Conservation (phyloP, 2,329 filamentous ascomycete species). For the Cladosporium sp. region DNA sequence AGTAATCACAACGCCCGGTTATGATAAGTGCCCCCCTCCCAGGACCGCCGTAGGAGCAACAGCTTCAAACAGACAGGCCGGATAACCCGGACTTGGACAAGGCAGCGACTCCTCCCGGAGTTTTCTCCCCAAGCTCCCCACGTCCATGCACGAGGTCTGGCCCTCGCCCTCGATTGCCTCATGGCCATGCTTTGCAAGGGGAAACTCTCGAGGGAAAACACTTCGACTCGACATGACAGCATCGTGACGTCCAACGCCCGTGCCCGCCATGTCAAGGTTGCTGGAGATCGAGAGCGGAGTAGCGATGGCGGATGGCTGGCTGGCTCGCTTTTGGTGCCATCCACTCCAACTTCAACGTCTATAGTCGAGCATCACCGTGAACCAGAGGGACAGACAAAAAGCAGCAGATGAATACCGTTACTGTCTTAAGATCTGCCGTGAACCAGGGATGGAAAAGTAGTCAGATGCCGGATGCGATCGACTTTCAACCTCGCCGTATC, state of each 20-base stretch:
- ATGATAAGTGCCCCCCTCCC: no score
- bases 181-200: background rate
- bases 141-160: background rate
- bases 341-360: no score
- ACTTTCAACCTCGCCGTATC: no score
- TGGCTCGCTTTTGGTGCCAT: background rate
- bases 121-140: background rate
- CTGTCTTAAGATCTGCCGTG: constrained; percentile 7
- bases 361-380: no score
- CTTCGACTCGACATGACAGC: background rate
- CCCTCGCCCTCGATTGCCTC: background rate
- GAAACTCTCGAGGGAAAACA: background rate
- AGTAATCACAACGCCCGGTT: no score
- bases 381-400: background rate
- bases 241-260: constrained; percentile 7
- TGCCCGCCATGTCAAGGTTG: constrained; percentile 3
- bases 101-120: no score
- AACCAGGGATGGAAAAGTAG: constrained; percentile 5
- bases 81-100: background rate
- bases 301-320: background rate
- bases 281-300: constrained; percentile 12
- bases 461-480: constrained; percentile 7
- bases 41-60: no score
- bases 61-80: no score
- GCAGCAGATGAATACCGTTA: background rate